These are phyloP conservation scores for Alternaria dauci DNA, from an alignment of 2,329 filamentous ascomycete genomes.

Conservation along the genomic window DNA sequence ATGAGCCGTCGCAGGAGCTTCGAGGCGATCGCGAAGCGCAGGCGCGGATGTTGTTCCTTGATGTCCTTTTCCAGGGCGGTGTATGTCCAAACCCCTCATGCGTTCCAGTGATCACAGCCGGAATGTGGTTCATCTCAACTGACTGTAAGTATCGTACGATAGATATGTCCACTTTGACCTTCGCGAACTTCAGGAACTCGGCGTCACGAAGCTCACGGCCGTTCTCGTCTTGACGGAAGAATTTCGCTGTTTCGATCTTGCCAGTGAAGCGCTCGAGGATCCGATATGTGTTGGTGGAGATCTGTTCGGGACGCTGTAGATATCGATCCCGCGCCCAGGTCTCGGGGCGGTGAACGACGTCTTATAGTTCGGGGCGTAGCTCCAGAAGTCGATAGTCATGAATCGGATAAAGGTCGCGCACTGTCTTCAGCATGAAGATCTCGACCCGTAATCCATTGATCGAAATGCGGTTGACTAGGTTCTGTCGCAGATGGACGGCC, in stretches of 20 bases:
- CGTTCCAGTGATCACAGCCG: constrained; percentile 24
- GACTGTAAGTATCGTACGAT: constrained; percentile 24
- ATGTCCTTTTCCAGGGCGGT: constrained; percentile 12
- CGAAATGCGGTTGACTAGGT: constrained; percentile 10
- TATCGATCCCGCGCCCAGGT: constrained; percentile 17
- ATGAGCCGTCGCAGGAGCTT: constrained; percentile 25
- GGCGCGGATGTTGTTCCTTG: constrained; percentile 17
- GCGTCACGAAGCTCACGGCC: constrained; percentile 11
- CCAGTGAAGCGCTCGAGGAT: constrained; percentile 26
- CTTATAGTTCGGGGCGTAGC: constrained; percentile 4
- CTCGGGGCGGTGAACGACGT: constrained; percentile 14
- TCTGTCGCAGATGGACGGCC: constrained; percentile 17
- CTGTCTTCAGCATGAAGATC: constrained; percentile 24
- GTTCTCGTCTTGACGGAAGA: constrained; percentile 7
- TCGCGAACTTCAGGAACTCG: constrained; percentile 23
- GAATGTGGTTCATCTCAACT: constrained; percentile 15
- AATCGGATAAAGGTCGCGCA: constrained; percentile 6
- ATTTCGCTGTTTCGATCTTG: constrained; percentile 18
- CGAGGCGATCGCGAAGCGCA: constrained; percentile 22
- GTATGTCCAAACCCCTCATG: constrained; percentile 23
- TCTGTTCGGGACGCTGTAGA: constrained; percentile 4
- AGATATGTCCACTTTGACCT: constrained; percentile 16
- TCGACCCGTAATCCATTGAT: constrained; percentile 18
- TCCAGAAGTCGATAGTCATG: neutral
- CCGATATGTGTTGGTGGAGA: constrained; percentile 16